Base-by-base conservation (phyloP, 1,284 basidiomycete species). In the Mycena sp. region DNA sequence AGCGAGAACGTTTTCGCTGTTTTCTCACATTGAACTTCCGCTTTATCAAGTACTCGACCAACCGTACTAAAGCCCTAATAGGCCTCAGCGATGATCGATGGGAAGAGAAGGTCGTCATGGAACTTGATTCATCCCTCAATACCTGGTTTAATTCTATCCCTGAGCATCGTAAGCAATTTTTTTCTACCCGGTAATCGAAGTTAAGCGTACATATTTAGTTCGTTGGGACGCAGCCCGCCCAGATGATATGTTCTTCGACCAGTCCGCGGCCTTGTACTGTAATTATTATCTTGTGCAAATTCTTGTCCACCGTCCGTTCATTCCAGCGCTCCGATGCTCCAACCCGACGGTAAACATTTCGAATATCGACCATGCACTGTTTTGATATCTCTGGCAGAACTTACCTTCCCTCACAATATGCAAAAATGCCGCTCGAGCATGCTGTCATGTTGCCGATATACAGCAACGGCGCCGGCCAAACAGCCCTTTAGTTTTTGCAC, bases 71-170 rank as follows among this genome's bases (percentile, higher is more conserved):
- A 16, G n/a, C 17, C 80, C 81, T 67, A 75, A 79, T 28, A 68
- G 83, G 41, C 76, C 79, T 25, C 80, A 83, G 11, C 85, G 50
- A 61, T 23, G 59, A 49, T 83, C 86, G 14, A 82, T 77, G 77
- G 58, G 85, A 30, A 84, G 87, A 69, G 77, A 87, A 53, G 85
- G 86, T 60, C 19, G 57, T 65, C 6, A 35, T 52, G 21, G 63
- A 65, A 30, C 38, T 67, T 9, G 63, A 67, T 70, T 86, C 85
- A 6, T 82, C 83, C 3, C 76, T 90, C 50, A 88, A 88, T 72
- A 81, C 83, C 26, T 90, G 87, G 87, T 81, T 87, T 4, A 86
- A 89, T 63, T 76, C 79, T 1, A 82, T 89, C 2, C 87, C 88
- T 0, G 81, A 82, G 63, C 84, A 85, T 63, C 79, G 76, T 84